These are phyloP conservation scores for Plasmodium gallinaceum DNA, from an alignment of 169 alveolate species.

Conservation along the genomic window DNA sequence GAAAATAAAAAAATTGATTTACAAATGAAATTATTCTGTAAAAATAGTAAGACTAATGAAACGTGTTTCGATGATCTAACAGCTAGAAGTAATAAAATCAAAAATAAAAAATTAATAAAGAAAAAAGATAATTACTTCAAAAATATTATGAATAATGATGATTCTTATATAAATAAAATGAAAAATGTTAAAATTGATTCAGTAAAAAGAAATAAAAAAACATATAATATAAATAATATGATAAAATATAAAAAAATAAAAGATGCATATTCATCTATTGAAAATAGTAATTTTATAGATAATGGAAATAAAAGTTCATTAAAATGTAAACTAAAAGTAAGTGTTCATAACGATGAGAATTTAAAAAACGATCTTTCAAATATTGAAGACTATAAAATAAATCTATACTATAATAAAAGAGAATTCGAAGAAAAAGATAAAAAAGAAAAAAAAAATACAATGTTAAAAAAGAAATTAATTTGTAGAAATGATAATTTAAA, in stretches of 20 bases:
- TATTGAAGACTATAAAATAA: background rate
- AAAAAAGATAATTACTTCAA: no score
- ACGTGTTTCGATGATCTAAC: no score
- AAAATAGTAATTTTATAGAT: background rate
- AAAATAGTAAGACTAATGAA: background rate
- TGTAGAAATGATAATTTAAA: background rate
- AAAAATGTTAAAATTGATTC: no score
- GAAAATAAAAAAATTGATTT: background rate
- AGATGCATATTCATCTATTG: background rate
- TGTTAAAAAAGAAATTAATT: background rate
- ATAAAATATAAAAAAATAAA: background rate
- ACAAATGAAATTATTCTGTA: background rate
- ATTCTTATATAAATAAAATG: no score
- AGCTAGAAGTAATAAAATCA: no score
- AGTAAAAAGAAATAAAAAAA: no score
- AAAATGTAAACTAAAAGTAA: constrained; percentile 1
- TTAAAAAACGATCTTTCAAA: background rate
- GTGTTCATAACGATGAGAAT: background rate
- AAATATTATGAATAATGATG: no score
- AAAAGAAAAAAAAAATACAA: background rate
- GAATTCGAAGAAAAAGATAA: background rate
- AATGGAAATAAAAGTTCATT: background rate
- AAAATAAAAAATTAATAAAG: no score
- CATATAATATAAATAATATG: background rate
- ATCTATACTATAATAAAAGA: background rate